phyloP scores from a whole-genome alignment of 2,329 filamentous ascomycete species.

The Ceratocystis eucalypticola region DNA sequence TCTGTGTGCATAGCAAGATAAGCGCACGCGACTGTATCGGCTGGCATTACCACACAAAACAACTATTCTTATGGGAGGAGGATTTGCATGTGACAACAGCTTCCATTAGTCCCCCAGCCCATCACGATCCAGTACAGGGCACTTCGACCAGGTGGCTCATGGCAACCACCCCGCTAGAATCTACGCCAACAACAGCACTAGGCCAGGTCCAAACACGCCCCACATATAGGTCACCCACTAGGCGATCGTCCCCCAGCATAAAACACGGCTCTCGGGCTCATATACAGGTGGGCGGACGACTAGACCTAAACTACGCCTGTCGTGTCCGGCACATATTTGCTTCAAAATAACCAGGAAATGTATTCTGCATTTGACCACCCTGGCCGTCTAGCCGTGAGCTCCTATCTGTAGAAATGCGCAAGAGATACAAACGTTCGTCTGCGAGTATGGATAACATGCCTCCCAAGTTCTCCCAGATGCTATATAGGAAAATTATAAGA shows the following conservation, averaged over 20 bases:
- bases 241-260: not conserved
- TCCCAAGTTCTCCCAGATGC: not conserved
- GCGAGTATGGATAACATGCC: not conserved
- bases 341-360: not conserved
- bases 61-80: not conserved
- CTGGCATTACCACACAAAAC: not conserved
- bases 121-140: too few species aligned
- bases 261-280: not conserved
- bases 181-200: not conserved
- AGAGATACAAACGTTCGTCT: not conserved
- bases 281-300: not conserved
- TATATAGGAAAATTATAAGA: too few species aligned
- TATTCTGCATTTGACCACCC: not conserved
- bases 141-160: too few species aligned
- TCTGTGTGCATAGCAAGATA: not conserved
- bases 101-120: not conserved
- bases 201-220: not conserved
- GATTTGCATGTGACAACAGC: conserved; percentile 2
- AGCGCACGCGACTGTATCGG: not conserved
- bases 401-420: not conserved
- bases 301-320: not conserved
- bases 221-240: not conserved
- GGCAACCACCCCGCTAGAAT: not conserved
- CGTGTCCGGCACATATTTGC: not conserved
- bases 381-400: not conserved